A percentile compares a stretch with the other conserved stretches of the same genome.
phyloP scores from a whole-genome alignment of 495 filamentous ascomycete species.

The Letharia columbiana region DNA sequence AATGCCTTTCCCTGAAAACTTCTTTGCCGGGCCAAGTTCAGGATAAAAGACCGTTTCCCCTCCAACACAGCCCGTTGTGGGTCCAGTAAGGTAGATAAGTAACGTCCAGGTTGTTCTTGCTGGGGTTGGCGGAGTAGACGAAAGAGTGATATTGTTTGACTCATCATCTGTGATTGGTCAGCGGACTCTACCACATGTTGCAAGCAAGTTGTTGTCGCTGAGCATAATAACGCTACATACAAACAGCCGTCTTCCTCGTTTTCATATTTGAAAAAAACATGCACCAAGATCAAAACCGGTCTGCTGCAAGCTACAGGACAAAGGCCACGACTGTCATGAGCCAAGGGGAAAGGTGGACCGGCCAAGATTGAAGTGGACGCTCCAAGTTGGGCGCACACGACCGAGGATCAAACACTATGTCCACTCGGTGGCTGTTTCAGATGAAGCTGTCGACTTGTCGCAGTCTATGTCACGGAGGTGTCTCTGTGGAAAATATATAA shows the following conservation, averaged over 20 bases:
- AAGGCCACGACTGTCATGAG: background rate
- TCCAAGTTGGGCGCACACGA: background rate
- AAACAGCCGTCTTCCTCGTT: background rate
- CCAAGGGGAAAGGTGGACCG: background rate
- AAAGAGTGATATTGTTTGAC: slow-evolving; percentile 56
- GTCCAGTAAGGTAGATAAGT: slow-evolving; percentile 73
- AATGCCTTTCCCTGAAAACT: slow-evolving; percentile 34
- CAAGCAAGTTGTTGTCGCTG: background rate
- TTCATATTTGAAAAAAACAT: background rate
- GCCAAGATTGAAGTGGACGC: background rate
- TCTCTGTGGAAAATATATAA: slow-evolving; percentile 49
- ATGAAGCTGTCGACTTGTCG: slow-evolving; percentile 27
- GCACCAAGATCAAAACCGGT: background rate
- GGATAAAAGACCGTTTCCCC: slow-evolving; percentile 93
- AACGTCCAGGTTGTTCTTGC: slow-evolving; percentile 88
- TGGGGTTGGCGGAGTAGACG: slow-evolving; percentile 38
- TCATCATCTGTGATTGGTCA: slow-evolving; percentile 57
- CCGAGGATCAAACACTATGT: background rate
- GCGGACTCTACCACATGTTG: background rate
- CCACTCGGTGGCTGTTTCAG: too few species aligned
- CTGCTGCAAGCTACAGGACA: background rate
- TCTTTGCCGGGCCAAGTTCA: slow-evolving; percentile 42
- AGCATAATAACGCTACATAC: slow-evolving; percentile 4
- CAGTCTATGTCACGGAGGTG: slow-evolving; percentile 92
- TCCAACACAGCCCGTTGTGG: slow-evolving; percentile 57